A percentile compares a stretch with the other conserved stretches of the same genome.
Evolutionary conservation across 495 filamentous ascomycete species (phyloP).

Genomic region (Elaphomyces granulatus): DNA sequence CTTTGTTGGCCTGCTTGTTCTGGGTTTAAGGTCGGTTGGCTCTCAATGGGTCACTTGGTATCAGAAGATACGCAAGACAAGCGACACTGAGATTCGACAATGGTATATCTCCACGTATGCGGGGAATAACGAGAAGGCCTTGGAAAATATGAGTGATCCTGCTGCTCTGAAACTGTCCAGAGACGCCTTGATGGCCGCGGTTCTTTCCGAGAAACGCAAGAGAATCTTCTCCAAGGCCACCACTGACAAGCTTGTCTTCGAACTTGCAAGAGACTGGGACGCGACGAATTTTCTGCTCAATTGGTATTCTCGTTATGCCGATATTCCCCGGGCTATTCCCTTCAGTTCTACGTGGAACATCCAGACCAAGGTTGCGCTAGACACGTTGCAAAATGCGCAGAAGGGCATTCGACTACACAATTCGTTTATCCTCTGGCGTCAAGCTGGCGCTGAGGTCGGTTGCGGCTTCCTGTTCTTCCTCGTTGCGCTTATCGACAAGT

Average conservation of each 20-base stretch:
- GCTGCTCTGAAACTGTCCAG: constrained; percentile 33
- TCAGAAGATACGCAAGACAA: constrained; percentile 29
- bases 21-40: constrained; percentile 30
- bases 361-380: constrained; percentile 39
- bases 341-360: constrained; percentile 52
- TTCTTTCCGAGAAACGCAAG: constrained; percentile 30
- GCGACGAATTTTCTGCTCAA: constrained; percentile 44
- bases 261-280: constrained; percentile 38
- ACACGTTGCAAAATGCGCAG: constrained; percentile 38
- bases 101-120: constrained; percentile 31
- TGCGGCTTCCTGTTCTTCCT: constrained; percentile 45
- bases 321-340: constrained; percentile 35
- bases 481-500: constrained; percentile 45
- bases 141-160: constrained; percentile 27
- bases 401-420: constrained; percentile 47
- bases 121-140: constrained; percentile 22
- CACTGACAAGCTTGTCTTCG: constrained; percentile 30
- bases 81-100: constrained; percentile 33
- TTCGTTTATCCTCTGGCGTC: constrained; percentile 47
- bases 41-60: constrained; percentile 41
- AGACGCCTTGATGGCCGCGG: constrained; percentile 29
- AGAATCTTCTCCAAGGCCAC: constrained; percentile 27
- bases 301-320: constrained; percentile 43
- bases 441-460: constrained; percentile 41
- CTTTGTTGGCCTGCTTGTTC: constrained; percentile 29